These are phyloP conservation scores for Corymbia maculata DNA, from an alignment of 345 rosid species.

Conservation along the genomic window DNA sequence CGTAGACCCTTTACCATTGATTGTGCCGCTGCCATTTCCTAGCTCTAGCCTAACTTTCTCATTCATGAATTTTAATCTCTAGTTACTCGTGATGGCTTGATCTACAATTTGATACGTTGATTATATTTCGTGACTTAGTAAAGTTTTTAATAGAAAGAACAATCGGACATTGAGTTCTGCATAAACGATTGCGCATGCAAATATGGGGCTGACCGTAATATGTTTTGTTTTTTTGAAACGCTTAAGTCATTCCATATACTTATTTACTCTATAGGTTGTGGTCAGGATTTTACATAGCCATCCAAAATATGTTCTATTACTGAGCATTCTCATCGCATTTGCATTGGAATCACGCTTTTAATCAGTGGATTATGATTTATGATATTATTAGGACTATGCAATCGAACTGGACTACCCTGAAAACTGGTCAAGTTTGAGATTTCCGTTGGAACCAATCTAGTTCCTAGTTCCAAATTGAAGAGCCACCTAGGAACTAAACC, in stretches of 20 bases:
- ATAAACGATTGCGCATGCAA: not conserved
- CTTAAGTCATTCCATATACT: no score
- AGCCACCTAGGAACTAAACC: rapidly evolving
- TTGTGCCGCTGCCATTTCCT: no score
- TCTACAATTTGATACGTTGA: no score
- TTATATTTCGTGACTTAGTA: no score
- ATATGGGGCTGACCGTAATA: not conserved
- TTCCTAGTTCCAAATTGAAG: not conserved
- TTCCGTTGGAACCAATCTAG: rapidly evolving
- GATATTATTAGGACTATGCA: not conserved
- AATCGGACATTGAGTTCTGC: no score
- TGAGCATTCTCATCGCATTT: rapidly evolving
- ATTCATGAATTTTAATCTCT: no score
- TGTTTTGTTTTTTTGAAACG: no score
- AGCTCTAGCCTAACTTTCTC: no score
- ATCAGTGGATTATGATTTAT: not conserved
- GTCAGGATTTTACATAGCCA: rapidly evolving
- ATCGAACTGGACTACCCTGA: rapidly evolving
- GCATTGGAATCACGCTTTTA: not conserved
- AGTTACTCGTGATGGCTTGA: no score
- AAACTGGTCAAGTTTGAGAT: rapidly evolving
- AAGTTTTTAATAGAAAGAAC: no score
- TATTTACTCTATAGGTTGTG: no score
- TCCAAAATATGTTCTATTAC: rapidly evolving
- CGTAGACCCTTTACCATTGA: no score